These are phyloP conservation scores for Boletus mariae DNA, from an alignment of 1,284 basidiomycete genomes.

Conservation along the genomic window DNA sequence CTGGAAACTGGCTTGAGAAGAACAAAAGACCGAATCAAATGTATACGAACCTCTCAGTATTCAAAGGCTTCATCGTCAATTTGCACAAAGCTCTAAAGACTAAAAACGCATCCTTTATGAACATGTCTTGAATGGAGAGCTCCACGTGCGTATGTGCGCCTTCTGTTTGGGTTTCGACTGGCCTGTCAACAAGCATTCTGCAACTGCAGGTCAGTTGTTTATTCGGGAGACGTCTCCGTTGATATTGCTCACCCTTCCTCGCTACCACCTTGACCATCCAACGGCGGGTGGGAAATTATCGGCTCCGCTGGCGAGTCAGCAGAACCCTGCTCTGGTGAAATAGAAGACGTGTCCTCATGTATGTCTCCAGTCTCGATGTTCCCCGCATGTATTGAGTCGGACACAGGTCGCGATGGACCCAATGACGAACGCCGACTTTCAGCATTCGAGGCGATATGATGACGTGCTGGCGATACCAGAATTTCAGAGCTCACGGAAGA, in stretches of 20 bases:
- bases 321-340: constrained; percentile 4
- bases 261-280: constrained; percentile 5
- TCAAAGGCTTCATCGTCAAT: constrained; percentile 95
- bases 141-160: constrained; percentile 16
- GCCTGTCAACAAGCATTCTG: constrained; percentile 4
- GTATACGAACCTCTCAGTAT: constrained; percentile 75
- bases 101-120: constrained; percentile 94
- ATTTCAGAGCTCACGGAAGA: constrained; percentile 28
- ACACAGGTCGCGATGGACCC: constrained; percentile 2
- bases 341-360: constrained; percentile 2
- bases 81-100: constrained; percentile 96
- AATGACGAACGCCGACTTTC: constrained; percentile 14
- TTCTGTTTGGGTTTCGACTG: constrained; percentile 14
- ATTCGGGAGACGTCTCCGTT: not conserved
- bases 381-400: constrained; percentile 2
- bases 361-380: constrained; percentile 4
- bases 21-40: not conserved
- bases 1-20: constrained; percentile 39
- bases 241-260: constrained; percentile 25
- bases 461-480: constrained; percentile 11
- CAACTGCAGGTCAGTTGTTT: constrained; percentile 9
- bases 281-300: not conserved
- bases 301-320: not conserved
- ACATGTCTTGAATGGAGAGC: constrained; percentile 73
- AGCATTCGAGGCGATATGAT: constrained; percentile 4